Conservation (phyloP, 106 monocot species). For the Apostasia shenzhenica region DNA sequence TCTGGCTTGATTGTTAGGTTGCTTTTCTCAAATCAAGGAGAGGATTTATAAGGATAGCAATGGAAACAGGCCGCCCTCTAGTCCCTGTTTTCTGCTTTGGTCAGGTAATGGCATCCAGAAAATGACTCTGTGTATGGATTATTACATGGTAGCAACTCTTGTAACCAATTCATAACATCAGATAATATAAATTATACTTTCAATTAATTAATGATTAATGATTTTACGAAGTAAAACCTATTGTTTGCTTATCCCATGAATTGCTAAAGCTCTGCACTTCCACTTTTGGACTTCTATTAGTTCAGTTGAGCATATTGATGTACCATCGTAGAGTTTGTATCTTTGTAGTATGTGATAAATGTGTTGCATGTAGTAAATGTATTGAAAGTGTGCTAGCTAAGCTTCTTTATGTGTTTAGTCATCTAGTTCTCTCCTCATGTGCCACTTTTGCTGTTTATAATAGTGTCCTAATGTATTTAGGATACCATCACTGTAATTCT, state of each 20-base stretch:
- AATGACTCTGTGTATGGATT: not conserved
- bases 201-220: not conserved
- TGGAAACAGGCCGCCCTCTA: constrained; percentile 78
- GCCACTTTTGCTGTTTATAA: too few relatives aligned
- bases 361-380: too few relatives aligned
- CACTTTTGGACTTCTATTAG: too few relatives aligned
- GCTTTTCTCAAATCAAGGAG: constrained; percentile 85
- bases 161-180: not conserved
- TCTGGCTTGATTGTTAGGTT: constrained; percentile 36
- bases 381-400: too few relatives aligned
- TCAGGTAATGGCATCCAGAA: constrained; percentile 40
- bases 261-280: not conserved
- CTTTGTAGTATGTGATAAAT: too few relatives aligned
- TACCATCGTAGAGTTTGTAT: too few relatives aligned
- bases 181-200: not conserved
- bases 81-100: constrained; percentile 98
- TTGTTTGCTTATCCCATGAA: not conserved
- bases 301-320: too few relatives aligned
- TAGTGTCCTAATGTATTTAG: too few relatives aligned
- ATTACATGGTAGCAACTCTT: not conserved
- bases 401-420: too few relatives aligned
- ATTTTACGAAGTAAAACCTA: too few relatives aligned
- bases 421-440: too few relatives aligned
- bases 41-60: constrained; percentile 84
- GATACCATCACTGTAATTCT: too few relatives aligned